phyloP scores from a whole-genome alignment of 768 basidiomycete genomes.

The Suillus bovinus region DNA sequence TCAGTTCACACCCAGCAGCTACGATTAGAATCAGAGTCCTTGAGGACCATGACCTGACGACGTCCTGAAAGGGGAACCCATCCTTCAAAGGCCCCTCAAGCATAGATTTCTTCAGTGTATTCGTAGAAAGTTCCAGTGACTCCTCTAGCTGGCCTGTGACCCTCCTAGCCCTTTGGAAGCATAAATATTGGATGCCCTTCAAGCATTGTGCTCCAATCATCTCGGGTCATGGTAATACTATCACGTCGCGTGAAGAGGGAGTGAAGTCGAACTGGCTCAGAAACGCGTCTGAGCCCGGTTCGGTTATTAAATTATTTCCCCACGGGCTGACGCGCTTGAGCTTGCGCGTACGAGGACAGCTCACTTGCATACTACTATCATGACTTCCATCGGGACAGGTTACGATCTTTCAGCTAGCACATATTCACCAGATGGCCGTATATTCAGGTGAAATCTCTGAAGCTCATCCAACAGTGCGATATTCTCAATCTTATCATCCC shows the following conservation, averaged over 20 bases:
- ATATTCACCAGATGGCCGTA: conserved; percentile 95
- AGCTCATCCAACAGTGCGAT: not conserved
- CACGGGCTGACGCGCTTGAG: conserved; percentile 34
- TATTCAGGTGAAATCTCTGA: conserved; percentile 81
- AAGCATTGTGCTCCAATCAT: conserved; percentile 64
- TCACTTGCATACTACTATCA: conserved; percentile 34
- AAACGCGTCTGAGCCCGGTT: conserved; percentile 28
- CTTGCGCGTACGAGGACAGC: conserved; percentile 47
- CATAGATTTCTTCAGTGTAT: conserved; percentile 52
- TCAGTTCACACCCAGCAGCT: conserved; percentile 74
- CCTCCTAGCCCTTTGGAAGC: conserved; percentile 35
- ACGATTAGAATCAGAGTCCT: conserved; percentile 87
- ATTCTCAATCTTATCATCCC: conserved; percentile 11
- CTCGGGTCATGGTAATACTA: conserved; percentile 32
- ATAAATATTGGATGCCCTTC: conserved; percentile 74
- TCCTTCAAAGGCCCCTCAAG: conserved; percentile 43
- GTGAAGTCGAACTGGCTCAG: conserved; percentile 22
- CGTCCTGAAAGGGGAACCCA: conserved; percentile 54
- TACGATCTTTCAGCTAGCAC: conserved; percentile 96
- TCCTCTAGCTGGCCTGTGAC: conserved; percentile 30
- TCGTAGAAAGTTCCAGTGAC: conserved; percentile 59
- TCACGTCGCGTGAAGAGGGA: conserved; percentile 10
- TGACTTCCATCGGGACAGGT: conserved; percentile 99
- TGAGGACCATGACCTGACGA: conserved; percentile 72
- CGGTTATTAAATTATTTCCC: conserved; percentile 26